Base-by-base conservation (phyloP, 495 filamentous ascomycete species). In the Penicillium herquei region DNA sequence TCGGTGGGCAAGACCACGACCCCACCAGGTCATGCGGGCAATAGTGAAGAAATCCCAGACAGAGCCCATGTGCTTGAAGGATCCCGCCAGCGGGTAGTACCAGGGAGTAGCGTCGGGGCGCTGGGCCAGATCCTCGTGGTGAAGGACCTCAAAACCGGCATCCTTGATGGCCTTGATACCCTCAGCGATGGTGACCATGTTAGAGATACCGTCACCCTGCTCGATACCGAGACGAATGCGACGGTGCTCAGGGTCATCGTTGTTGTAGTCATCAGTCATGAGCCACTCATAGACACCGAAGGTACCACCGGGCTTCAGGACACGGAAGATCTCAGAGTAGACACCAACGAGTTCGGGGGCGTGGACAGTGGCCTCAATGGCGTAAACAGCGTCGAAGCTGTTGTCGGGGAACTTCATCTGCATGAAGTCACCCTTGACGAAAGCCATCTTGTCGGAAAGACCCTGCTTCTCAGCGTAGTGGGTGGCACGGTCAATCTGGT, bases 241-340 rank as follows among this genome's bases (percentile, higher is more conserved):
- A 57, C 92, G 87, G 80, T 98, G 94, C 65, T 87, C 84, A 13
- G 88, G 67, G 79, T 98, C 91, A 50, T 86, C 73, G 67, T 94
- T 93, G 77, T 98, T 88, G 77, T 97, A 98, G 3, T 86, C 76
- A 63, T 97, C 93, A 39, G 93, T 97, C 94, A 98, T 98, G 59
- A 98, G 80, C 95, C 95, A 98, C 73, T 98, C 94, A 79, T 98
- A 98, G 37, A 98, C 94, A 66, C 94, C 94, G 64, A 98, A 98
- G 51, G 89, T 81, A 66, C 94, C 94, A 49, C 95, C 94, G 44
- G 94, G 94, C 82, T 98, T 98, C 47, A 98, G 79, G 40, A 98
- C 94, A 32, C 91, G 89, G 83, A 87, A 89, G 68, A 98, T 98
- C 71, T 98, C 86, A 70, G 80, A 83, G 76, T 98, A 98, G 49